These are phyloP conservation scores for Austroboletus sp. DNA, from an alignment of 1,284 basidiomycete genomes.

Conservation along the genomic window DNA sequence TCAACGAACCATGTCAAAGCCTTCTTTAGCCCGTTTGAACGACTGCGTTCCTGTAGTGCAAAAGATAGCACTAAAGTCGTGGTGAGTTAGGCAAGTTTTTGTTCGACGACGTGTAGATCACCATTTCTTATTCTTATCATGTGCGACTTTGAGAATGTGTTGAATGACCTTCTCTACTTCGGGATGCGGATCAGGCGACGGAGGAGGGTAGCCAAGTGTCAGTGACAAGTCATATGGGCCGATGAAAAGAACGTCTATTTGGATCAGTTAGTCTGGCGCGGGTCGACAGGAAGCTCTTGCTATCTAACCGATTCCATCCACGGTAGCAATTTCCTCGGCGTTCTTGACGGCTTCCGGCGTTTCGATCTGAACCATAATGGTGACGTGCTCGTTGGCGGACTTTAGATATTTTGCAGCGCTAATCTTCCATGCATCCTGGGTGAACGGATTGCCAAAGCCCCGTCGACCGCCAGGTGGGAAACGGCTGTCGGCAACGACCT, in stretches of 20 bases:
- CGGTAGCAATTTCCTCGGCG: slow-evolving; percentile 53
- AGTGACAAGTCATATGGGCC: slow-evolving; percentile 65
- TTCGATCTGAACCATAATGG: slow-evolving; percentile 65
- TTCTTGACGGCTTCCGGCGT: slow-evolving; percentile 55
- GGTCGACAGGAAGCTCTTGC: too few relatives aligned
- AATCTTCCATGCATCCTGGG: slow-evolving; percentile 51
- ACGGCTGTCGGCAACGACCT: slow-evolving; percentile 48
- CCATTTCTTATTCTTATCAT: slow-evolving; percentile 63
- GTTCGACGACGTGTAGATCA: slow-evolving; percentile 25
- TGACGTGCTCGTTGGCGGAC: slow-evolving; percentile 49
- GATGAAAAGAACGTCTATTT: slow-evolving; percentile 51
- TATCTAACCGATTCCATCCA: slow-evolving; percentile 54
- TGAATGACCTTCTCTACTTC: slow-evolving; percentile 59
- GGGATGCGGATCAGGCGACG: slow-evolving; percentile 56
- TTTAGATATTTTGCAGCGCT: slow-evolving; percentile 46
- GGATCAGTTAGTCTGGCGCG: neutral
- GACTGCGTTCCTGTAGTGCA: slow-evolving; percentile 48
- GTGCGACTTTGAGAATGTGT: slow-evolving; percentile 46
- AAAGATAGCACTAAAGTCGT: slow-evolving; percentile 37
- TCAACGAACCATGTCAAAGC: slow-evolving; percentile 51
- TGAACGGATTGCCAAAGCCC: slow-evolving; percentile 58
- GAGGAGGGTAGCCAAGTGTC: slow-evolving; percentile 51
- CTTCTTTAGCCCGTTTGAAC: slow-evolving; percentile 44
- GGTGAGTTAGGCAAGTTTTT: slow-evolving; percentile 5
- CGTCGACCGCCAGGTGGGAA: slow-evolving; percentile 54